Percentiles rank a stretch among this genome's conserved stretches.
Evolutionary conservation across 2,329 filamentous ascomycete genomes (phyloP).

Genomic region (Nigrograna mackinnonii): DNA sequence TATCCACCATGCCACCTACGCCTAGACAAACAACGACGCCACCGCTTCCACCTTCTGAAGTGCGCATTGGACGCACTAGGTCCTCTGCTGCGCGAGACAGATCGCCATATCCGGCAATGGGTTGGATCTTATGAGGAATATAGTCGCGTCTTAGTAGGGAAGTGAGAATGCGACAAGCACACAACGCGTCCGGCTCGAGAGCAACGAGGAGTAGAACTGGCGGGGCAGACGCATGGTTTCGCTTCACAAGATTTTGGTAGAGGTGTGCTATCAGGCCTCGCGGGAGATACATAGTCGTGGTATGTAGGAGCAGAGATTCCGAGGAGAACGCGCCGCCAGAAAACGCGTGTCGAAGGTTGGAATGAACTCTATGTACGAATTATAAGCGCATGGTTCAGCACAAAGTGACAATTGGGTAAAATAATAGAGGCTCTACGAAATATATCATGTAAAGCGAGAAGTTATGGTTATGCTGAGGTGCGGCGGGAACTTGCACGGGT

Average conservation of each 20-base stretch:
- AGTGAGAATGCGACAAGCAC: constrained; percentile 92
- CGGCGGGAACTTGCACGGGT: constrained; percentile 25
- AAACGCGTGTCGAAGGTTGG: constrained; percentile 26
- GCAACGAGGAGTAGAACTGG: constrained; percentile 90
- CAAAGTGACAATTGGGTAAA: constrained; percentile 9
- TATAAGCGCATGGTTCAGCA: constrained; percentile 19
- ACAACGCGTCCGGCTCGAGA: constrained; percentile 93
- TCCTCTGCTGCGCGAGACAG: constrained; percentile 78
- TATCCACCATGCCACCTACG: constrained; percentile 87
- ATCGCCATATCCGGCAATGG: constrained; percentile 89
- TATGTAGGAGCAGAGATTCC: constrained; percentile 17
- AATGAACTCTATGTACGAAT: too few relatives aligned
- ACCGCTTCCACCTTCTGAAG: constrained; percentile 78
- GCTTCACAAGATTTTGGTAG: constrained; percentile 84
- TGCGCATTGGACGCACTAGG: constrained; percentile 84
- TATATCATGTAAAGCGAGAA: too few relatives aligned
- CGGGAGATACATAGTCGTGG: constrained; percentile 81
- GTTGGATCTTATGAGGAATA: constrained; percentile 96
- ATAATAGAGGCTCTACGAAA: constrained; percentile 19
- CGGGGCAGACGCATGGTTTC: constrained; percentile 85
- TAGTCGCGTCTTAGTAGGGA: constrained; percentile 95
- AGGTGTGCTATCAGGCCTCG: constrained; percentile 86
- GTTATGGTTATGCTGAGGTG: too few relatives aligned
- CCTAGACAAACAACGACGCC: constrained; percentile 91
- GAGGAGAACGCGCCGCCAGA: constrained; percentile 2